Percentiles rank a stretch among this genome's conserved stretches.
These are phyloP conservation scores for Nakazawaea wickerhamii DNA, from an alignment of 805 yeast species.

Conservation along the genomic window DNA sequence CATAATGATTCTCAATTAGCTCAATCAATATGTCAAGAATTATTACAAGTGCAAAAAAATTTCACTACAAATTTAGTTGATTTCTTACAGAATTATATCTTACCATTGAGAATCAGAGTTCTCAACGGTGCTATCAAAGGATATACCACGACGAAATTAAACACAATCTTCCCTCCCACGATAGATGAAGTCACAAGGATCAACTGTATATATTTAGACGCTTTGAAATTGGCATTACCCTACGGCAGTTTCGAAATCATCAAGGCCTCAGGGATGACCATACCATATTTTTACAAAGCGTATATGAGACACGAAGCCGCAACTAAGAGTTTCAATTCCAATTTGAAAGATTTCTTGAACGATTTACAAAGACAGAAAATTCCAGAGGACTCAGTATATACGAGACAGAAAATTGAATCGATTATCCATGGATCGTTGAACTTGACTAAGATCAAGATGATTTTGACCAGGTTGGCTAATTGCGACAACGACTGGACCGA, in stretches of 20 bases:
- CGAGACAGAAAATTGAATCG: slow-evolving; percentile 50
- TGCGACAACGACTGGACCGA: slow-evolving; percentile 35
- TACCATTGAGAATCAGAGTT: slow-evolving; percentile 71
- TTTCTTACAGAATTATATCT: slow-evolving; percentile 70
- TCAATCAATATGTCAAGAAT: slow-evolving; percentile 56
- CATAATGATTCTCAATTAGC: slow-evolving; percentile 28
- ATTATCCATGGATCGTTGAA: slow-evolving; percentile 68
- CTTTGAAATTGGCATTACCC: slow-evolving; percentile 59
- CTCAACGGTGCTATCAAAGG: slow-evolving; percentile 47
- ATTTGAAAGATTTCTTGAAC: slow-evolving; percentile 36
- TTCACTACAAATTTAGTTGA: slow-evolving; percentile 68
- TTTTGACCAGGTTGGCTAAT: slow-evolving; percentile 49
- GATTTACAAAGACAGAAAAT: slow-evolving; percentile 26
- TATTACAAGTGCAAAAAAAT: slow-evolving; percentile 66
- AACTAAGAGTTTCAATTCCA: slow-evolving; percentile 53
- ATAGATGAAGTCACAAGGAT: slow-evolving; percentile 90
- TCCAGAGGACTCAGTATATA: slow-evolving; percentile 29
- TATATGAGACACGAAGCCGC: slow-evolving; percentile 94
- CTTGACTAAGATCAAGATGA: slow-evolving; percentile 62
- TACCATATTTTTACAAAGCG: slow-evolving; percentile 90
- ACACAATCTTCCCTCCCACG: slow-evolving; percentile 87
- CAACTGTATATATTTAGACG: slow-evolving; percentile 77
- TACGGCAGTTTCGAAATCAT: slow-evolving; percentile 73
- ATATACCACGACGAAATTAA: slow-evolving; percentile 59
- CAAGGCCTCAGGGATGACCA: slow-evolving; percentile 72